phyloP scores from a whole-genome alignment of 1,284 basidiomycete species.

The Leucoagaricus sp. region DNA sequence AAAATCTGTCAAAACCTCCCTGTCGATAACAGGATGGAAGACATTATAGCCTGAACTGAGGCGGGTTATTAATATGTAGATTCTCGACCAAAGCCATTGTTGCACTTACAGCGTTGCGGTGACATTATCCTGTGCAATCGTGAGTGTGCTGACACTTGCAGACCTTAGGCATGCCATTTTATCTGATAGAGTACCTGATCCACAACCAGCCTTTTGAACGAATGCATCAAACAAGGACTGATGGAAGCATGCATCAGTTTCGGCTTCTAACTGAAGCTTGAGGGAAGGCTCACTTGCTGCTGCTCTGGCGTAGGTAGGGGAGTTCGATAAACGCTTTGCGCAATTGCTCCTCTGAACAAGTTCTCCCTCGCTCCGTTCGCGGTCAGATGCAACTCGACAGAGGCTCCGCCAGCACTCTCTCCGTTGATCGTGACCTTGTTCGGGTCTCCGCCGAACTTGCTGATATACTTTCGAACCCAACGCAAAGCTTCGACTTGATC shows the following conservation, averaged over 20 bases:
- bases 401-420: conserved; percentile 60
- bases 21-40: conserved; percentile 49
- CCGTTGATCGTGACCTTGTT: conserved; percentile 59
- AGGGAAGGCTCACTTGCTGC: conserved; percentile 40
- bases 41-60: conserved; percentile 39
- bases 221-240: conserved; percentile 55
- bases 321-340: conserved; percentile 56
- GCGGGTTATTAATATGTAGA: background rate
- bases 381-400: conserved; percentile 56
- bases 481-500: conserved; percentile 62
- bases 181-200: conserved; percentile 31
- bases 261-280: background rate
- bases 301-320: conserved; percentile 50
- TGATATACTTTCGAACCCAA: conserved; percentile 65
- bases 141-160: conserved; percentile 49
- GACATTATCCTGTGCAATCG: conserved; percentile 54
- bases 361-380: conserved; percentile 36
- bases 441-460: conserved; percentile 64
- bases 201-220: conserved; percentile 49
- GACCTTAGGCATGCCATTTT: conserved; percentile 49
- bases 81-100: background rate
- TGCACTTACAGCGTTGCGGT: conserved; percentile 29
- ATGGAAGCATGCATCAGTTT: background rate
- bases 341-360: conserved; percentile 56
- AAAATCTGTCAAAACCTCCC: conserved; percentile 45